Percentiles rank a stretch among this genome's conserved stretches.
These are phyloP conservation scores for Marvania coccoides DNA, from an alignment of 139 green algal genomes.

Conservation along the genomic window DNA sequence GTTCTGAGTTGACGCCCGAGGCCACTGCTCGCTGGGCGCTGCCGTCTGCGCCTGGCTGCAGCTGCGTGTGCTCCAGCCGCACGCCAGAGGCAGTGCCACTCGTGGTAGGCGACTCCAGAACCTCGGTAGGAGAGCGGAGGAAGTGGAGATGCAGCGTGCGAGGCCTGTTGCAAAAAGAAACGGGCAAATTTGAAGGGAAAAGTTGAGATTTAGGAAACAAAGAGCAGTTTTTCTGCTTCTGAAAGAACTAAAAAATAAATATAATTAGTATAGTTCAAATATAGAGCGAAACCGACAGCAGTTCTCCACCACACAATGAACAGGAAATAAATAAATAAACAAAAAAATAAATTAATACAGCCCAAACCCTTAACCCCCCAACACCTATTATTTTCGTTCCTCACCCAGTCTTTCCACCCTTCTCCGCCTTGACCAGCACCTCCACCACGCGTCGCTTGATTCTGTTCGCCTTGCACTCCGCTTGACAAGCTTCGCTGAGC, in stretches of 20 bases:
- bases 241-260: too few species aligned
- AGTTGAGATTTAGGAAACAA: too few species aligned
- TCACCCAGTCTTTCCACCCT: constrained; percentile 2
- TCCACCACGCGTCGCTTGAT: constrained; percentile 56
- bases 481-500: constrained; percentile 33
- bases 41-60: constrained; percentile 10
- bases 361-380: too few species aligned
- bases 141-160: constrained; percentile 66
- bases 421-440: constrained; percentile 36
- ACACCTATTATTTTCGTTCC: too few species aligned
- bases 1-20: constrained; percentile 30
- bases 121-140: constrained; percentile 48
- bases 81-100: constrained; percentile 11
- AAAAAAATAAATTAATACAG: too few species aligned
- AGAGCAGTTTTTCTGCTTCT: too few species aligned
- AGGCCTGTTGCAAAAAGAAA: constrained; percentile 1
- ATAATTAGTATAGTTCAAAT: neutral
- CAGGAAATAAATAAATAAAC: too few species aligned
- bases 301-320: too few species aligned
- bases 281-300: neutral
- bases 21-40: constrained; percentile 34
- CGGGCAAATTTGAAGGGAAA: too few species aligned
- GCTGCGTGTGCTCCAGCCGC: constrained; percentile 32
- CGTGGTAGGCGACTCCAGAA: constrained; percentile 26
- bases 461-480: constrained; percentile 45